phyloP scores from a whole-genome alignment of 1,284 basidiomycete species.

The Pseudozyma pruni region DNA sequence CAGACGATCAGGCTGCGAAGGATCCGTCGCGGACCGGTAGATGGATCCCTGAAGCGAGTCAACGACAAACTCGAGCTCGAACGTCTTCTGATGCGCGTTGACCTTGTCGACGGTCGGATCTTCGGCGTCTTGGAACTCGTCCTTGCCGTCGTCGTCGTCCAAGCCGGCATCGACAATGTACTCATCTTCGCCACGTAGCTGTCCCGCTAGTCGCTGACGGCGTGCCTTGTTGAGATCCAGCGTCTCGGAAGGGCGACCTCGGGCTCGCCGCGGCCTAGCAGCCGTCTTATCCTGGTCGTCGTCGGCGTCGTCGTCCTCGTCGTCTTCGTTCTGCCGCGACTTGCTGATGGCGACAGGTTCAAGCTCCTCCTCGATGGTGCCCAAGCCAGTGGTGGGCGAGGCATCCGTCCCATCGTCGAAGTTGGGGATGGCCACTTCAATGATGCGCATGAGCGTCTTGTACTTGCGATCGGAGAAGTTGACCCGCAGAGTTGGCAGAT shows the following conservation, averaged over 20 bases:
- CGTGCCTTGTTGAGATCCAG: conserved; percentile 58
- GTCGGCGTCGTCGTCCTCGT: conserved; percentile 10
- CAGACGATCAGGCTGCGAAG: conserved; percentile 75
- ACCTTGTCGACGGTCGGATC: conserved; percentile 59
- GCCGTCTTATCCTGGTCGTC: conserved; percentile 15
- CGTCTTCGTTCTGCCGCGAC: conserved; percentile 7
- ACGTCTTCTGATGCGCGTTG: conserved; percentile 79
- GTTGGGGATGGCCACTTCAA: conserved; percentile 89
- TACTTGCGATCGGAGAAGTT: conserved; percentile 98
- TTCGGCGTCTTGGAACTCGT: conserved; percentile 60
- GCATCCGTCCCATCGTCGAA: conserved; percentile 73
- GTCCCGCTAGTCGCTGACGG: conserved; percentile 54
- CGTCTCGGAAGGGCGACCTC: conserved; percentile 32
- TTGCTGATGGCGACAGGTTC: conserved; percentile 29
- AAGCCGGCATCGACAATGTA: conserved; percentile 55
- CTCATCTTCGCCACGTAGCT: conserved; percentile 58
- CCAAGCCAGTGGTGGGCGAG: conserved; percentile 29
- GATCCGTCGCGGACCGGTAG: conserved; percentile 74
- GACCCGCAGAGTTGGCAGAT: conserved; percentile 85
- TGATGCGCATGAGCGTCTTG: conserved; percentile 89
- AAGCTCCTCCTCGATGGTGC: conserved; percentile 43
- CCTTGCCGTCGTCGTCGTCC: conserved; percentile 57
- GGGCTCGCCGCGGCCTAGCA: conserved; percentile 17
- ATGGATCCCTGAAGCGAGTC: conserved; percentile 86
- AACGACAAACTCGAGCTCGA: conserved; percentile 90